Conservation (phyloP, 192 early-diverging fungal genomes). For the Allomyces macrogynus region DNA sequence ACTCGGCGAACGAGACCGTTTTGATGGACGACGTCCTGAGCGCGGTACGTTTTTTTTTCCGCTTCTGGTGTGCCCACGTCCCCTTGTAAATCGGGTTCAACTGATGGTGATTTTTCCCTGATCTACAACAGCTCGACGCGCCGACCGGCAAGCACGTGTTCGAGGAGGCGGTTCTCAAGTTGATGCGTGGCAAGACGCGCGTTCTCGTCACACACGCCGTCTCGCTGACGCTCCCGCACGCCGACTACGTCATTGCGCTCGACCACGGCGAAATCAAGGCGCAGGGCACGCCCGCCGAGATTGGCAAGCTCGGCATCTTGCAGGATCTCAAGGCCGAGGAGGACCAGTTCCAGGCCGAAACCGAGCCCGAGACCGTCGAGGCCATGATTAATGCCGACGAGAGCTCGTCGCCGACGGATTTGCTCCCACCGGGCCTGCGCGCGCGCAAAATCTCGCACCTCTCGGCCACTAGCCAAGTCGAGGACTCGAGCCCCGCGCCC, state of each 20-base stretch:
- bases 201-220: slow-evolving; percentile 9
- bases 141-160: slow-evolving; percentile 78
- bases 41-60: slow-evolving; percentile 20
- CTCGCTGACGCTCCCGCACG: slow-evolving; percentile 15
- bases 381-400: background rate
- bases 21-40: slow-evolving; percentile 66
- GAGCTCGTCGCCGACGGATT: slow-evolving; percentile 12
- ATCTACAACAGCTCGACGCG: slow-evolving; percentile 36
- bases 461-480: background rate
- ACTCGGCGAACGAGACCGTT: slow-evolving; percentile 37
- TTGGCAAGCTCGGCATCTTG: slow-evolving; percentile 1
- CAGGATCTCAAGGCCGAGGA: background rate
- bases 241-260: slow-evolving; percentile 20
- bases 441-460: background rate
- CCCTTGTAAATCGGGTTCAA: no score
- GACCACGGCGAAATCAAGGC: slow-evolving; percentile 21
- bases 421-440: background rate
- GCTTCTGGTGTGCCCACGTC: slow-evolving; percentile 23
- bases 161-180: slow-evolving; percentile 47
- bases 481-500: slow-evolving; percentile 10
- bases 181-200: background rate
- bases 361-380: background rate
- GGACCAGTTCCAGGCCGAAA: background rate
- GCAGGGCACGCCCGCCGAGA: slow-evolving; percentile 10
- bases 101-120: no score